These are phyloP conservation scores for Fomitopsis palustris DNA, from an alignment of 1,284 basidiomycete genomes.

Conservation along the genomic window DNA sequence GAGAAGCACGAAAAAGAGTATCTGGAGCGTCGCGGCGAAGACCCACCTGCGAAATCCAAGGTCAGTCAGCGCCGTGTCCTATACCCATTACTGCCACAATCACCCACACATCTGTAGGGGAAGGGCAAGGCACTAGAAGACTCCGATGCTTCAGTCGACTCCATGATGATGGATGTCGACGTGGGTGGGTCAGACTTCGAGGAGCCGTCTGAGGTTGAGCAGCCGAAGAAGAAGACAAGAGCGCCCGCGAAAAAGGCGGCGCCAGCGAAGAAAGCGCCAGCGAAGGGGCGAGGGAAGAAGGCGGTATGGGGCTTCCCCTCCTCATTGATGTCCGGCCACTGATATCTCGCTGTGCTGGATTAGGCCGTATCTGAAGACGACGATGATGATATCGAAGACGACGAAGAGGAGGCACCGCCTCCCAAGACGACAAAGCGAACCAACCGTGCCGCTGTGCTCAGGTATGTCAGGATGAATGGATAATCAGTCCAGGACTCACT, in stretches of 20 bases:
- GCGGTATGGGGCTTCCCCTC: constrained; percentile 30
- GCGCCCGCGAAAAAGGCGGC: constrained; percentile 29
- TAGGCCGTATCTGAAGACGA: constrained; percentile 38
- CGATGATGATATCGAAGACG: constrained; percentile 54
- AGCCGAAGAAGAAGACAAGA: constrained; percentile 46
- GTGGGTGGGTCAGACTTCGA: constrained; percentile 23
- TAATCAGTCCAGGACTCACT: background rate
- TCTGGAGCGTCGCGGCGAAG: constrained; percentile 34
- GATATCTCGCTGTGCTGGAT: background rate
- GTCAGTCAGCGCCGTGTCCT: constrained; percentile 4
- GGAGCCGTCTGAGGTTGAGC: constrained; percentile 35
- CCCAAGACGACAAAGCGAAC: constrained; percentile 49
- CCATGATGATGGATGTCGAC: constrained; percentile 51
- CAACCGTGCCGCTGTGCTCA: constrained; percentile 63
- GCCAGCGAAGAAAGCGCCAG: constrained; percentile 31
- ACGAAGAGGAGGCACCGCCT: constrained; percentile 45
- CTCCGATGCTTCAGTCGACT: constrained; percentile 67
- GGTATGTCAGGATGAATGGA: constrained; percentile 34
- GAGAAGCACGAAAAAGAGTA: constrained; percentile 66
- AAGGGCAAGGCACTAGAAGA: constrained; percentile 49
- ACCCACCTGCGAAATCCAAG: constrained; percentile 22
- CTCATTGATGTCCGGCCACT: background rate
- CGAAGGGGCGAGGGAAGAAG: constrained; percentile 46
- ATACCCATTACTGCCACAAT: too few species aligned
- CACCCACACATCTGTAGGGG: constrained; percentile 15